Percentiles rank a stretch among this genome's conserved stretches.
These are phyloP conservation scores for Botryosphaeria dothidea DNA, from an alignment of 2,329 filamentous ascomycete genomes.

Conservation along the genomic window DNA sequence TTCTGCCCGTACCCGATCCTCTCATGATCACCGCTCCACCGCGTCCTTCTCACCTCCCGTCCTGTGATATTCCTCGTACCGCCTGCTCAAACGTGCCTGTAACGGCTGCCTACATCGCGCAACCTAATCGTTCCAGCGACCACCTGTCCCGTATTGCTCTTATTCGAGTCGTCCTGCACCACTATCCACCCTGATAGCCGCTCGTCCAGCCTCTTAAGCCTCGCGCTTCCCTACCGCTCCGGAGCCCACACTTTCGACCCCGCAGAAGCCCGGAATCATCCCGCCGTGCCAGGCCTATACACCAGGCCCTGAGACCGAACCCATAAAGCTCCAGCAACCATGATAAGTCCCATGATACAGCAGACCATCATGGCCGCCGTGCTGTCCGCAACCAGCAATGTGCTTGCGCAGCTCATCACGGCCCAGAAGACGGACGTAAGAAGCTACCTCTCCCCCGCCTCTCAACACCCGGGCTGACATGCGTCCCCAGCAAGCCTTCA, in stretches of 20 bases:
- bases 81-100: not conserved
- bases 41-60: not conserved
- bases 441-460: not conserved
- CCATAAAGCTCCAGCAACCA: not conserved
- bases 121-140: not conserved
- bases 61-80: not conserved
- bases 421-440: conserved; percentile 62
- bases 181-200: not conserved
- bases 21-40: not conserved
- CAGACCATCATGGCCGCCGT: conserved; percentile 61
- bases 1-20: not conserved
- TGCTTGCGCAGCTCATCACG: conserved; percentile 70
- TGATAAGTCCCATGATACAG: conserved; percentile 10
- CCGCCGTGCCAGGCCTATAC: not conserved
- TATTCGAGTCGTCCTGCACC: not conserved
- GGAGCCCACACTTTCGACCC: not conserved
- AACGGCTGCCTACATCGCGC: too few species aligned
- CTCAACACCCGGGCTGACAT: conserved; percentile 10
- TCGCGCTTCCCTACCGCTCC: not conserved
- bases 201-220: not conserved
- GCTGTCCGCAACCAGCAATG: conserved; percentile 67
- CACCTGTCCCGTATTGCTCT: not conserved
- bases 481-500: conserved; percentile 54
- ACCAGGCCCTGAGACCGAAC: not conserved
- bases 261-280: too few species aligned